Evolutionary conservation across 371 early-diverging fungal species (phyloP), one percentile per base, ranked within the genome.

Genomic region (Rhizopus sp.): DNA sequence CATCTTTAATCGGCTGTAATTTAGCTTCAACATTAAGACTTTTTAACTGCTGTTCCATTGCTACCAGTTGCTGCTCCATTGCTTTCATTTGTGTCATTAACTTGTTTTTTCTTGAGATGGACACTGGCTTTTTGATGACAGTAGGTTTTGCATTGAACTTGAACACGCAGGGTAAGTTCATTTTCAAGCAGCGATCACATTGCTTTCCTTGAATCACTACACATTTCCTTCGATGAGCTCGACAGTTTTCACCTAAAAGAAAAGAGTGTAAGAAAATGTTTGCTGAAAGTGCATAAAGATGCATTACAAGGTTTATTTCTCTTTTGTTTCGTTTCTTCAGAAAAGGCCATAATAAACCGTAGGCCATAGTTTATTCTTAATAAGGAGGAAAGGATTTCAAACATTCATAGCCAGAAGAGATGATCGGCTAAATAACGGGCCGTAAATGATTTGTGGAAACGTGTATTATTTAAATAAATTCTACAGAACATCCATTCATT

Each of bases 211-310:
- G 57, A 10, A 53, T 31, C 8, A 73, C 60, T 37, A 69, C 67
- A 53, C 78, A 78, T 59, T 73, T 72, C 29, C 78, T 64, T 31
- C 78, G 69, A 60, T 78, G 78, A 17, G 75, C 73, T 50, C 78
- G 63, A 47, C 78, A 78, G 51, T 75, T 70, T 56, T 78, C 78
- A 51, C 78, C 78, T 78, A 39, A 35, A 15, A 6, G 40, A 30
- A 17, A 0, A 23, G 29, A 17, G 12, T 46, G 29, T 41, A 41
- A 41, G 23, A 23, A 23, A 23, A 23, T 23, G 23, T 23, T 23
- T 41, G 10, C 15, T 30, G 2, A 38, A 32, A n/a, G 13, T 54
- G 33, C 32, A 56, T 13, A 56, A 51, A 40, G 39, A 53, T 30
- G 13, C n/a, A 55, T 69, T 68, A 75, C 75, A 75, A 38, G 75